phyloP scores from a whole-genome alignment of 1,284 basidiomycete genomes.

The Fomitiporia mediterranea region DNA sequence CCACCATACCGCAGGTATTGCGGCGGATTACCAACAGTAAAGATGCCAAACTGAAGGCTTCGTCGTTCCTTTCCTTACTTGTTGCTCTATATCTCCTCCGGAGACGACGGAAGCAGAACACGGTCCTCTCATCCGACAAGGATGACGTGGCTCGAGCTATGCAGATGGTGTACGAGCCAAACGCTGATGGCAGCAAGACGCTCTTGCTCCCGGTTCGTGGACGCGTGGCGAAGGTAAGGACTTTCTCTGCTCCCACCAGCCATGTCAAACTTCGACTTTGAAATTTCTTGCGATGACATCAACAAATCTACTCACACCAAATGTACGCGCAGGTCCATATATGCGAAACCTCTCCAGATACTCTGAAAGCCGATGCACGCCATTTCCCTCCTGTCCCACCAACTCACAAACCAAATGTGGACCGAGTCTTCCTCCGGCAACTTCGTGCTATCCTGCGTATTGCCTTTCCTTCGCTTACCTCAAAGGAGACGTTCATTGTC shows the following conservation, averaged over 20 bases:
- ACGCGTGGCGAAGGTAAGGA: conserved; percentile 54
- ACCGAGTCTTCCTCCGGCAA: conserved; percentile 77
- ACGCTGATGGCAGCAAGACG: conserved; percentile 54
- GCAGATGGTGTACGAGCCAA: conserved; percentile 53
- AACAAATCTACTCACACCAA: too few relatives aligned
- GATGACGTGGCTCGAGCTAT: conserved; percentile 45
- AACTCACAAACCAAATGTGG: conserved; percentile 64
- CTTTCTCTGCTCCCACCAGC: too few relatives aligned
- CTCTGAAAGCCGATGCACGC: conserved; percentile 42
- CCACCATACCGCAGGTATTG: background rate
- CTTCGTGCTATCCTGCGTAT: conserved; percentile 74
- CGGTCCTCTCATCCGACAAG: conserved; percentile 23
- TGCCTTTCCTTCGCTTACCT: conserved; percentile 66
- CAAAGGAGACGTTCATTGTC: conserved; percentile 78
- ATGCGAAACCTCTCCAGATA: conserved; percentile 37
- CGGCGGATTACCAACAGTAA: background rate
- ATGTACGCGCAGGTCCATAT: conserved; percentile 34
- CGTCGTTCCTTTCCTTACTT: conserved; percentile 16
- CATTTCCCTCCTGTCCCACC: conserved; percentile 52
- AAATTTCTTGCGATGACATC: background rate
- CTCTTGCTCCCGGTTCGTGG: conserved; percentile 66
- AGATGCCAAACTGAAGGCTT: conserved; percentile 1
- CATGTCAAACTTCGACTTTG: background rate
- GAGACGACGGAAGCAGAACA: conserved; percentile 9
- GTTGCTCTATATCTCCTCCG: conserved; percentile 18